These are phyloP conservation scores for Colletotrichum incanum DNA, from an alignment of 2,329 filamentous ascomycete species.

Conservation along the genomic window DNA sequence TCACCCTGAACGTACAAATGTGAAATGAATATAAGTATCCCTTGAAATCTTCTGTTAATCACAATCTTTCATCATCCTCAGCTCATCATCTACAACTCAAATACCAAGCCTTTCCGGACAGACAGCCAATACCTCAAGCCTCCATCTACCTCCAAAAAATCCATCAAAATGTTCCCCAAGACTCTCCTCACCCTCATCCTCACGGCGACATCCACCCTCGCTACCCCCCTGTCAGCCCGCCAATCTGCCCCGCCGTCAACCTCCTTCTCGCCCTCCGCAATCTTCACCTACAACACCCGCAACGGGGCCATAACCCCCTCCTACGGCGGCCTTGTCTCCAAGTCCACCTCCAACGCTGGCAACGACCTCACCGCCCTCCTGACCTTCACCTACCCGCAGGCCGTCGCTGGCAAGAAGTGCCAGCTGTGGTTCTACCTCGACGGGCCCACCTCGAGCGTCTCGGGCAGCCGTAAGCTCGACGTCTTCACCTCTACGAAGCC, in stretches of 20 bases:
- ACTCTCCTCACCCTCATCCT: slow-evolving; percentile 44
- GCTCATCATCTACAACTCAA: not conserved
- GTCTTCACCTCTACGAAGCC: slow-evolving; percentile 47
- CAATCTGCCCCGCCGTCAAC: slow-evolving; percentile 11
- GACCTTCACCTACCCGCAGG: slow-evolving; percentile 49
- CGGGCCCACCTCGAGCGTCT: slow-evolving; percentile 35
- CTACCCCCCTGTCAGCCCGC: slow-evolving; percentile 44
- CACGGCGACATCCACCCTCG: slow-evolving; percentile 45
- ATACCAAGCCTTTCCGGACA: not conserved
- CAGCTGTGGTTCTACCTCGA: slow-evolving; percentile 48
- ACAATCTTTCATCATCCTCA: not conserved
- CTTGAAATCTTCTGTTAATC: no score
- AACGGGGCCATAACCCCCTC: slow-evolving; percentile 46
- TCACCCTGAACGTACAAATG: no score
- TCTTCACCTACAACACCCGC: slow-evolving; percentile 46
- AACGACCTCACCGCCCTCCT: slow-evolving; percentile 50
- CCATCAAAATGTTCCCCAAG: slow-evolving; percentile 46
- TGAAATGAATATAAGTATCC: not conserved
- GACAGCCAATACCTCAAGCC: not conserved
- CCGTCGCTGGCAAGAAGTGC: slow-evolving; percentile 46
- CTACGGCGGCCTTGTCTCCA: slow-evolving; percentile 43
- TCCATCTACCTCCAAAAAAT: not conserved
- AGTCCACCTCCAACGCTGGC: slow-evolving; percentile 46
- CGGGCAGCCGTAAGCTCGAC: slow-evolving; percentile 49
- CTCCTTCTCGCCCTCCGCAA: slow-evolving; percentile 46